phyloP scores from a whole-genome alignment of 2,329 filamentous ascomycete genomes.

The Penicillium crustosum region DNA sequence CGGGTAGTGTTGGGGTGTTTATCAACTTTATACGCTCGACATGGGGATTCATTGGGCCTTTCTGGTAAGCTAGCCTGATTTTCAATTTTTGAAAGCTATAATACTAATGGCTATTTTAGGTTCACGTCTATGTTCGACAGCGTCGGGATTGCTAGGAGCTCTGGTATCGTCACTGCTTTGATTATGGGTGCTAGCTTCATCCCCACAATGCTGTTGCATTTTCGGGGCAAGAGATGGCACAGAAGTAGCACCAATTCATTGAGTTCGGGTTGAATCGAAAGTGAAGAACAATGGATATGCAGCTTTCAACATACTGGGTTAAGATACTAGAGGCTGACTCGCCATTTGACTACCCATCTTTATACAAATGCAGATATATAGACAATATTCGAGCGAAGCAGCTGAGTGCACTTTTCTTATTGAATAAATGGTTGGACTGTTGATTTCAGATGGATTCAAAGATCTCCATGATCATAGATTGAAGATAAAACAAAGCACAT shows the following conservation, averaged over 20 bases:
- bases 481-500: not conserved
- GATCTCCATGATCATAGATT: not conserved
- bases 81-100: not conserved
- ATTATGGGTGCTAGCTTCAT: slow-evolving; percentile 32
- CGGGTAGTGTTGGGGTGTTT: slow-evolving; percentile 59
- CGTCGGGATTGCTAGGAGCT: slow-evolving; percentile 32
- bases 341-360: not conserved
- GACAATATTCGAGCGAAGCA: not conserved
- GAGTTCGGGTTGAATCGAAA: not conserved
- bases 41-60: slow-evolving; percentile 39
- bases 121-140: slow-evolving; percentile 31
- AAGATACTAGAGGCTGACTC: not conserved
- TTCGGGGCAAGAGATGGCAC: slow-evolving; percentile 14
- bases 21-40: slow-evolving; percentile 54
- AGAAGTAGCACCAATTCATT: not conserved
- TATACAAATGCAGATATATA: not conserved
- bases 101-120: not conserved
- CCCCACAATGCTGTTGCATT: slow-evolving; percentile 30
- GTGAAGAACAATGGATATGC: not conserved
- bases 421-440: not conserved
- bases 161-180: slow-evolving; percentile 29
- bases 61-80: slow-evolving; percentile 34
- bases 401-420: not conserved
- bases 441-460: too few relatives aligned
- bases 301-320: not conserved